Conservation (phyloP, 306 rosid species). For the Gillenia trifoliata region DNA sequence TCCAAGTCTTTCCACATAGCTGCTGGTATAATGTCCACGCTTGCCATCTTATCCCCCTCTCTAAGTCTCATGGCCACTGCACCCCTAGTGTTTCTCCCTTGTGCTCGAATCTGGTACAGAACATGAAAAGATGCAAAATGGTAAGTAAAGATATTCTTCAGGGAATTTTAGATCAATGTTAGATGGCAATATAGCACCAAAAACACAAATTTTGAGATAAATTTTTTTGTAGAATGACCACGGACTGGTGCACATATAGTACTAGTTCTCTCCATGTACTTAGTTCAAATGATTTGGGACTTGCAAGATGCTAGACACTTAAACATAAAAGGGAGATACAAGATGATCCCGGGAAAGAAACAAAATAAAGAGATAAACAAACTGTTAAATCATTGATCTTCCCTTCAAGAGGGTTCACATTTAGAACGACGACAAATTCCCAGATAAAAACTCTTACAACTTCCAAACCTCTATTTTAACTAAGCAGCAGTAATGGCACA, state of each 20-base stretch:
- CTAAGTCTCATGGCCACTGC: conserved; percentile 82
- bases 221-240: not conserved
- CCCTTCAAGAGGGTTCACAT: not conserved
- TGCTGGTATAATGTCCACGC: conserved; percentile 86
- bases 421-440: not conserved
- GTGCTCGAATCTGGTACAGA: conserved; percentile 69
- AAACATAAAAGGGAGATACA: not conserved
- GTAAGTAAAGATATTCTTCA: not conserved
- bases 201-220: not conserved
- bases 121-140: conserved; percentile 8
- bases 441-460: not conserved
- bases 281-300: not conserved
- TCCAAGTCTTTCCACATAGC: conserved; percentile 61
- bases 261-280: not conserved
- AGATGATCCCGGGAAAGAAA: not conserved
- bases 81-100: conserved; percentile 85
- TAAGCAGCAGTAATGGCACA: not conserved
- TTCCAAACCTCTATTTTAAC: not conserved
- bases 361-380: not conserved
- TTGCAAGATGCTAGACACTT: not conserved
- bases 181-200: too few relatives aligned
- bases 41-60: conserved; percentile 82
- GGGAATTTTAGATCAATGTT: not conserved
- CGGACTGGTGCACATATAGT: not conserved
- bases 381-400: not conserved